Conservation (phyloP, 495 filamentous ascomycete species). For the Aspergillus panamensis region DNA sequence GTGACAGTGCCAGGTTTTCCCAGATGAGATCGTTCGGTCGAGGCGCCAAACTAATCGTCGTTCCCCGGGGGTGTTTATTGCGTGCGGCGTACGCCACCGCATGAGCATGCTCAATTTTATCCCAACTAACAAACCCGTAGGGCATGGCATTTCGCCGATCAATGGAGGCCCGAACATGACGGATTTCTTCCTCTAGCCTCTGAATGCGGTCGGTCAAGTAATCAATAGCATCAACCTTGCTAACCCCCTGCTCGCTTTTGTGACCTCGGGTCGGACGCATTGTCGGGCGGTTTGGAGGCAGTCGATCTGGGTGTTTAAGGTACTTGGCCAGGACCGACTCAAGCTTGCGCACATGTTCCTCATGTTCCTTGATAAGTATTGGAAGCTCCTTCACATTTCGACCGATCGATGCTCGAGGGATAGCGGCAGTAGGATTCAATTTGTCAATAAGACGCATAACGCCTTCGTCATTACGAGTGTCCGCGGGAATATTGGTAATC, state of each 20-base stretch:
- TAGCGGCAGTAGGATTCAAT: constrained; percentile 67
- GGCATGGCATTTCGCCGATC: constrained; percentile 84
- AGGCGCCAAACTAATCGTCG: constrained; percentile 74
- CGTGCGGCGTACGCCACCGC: constrained; percentile 76
- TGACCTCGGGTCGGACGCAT: constrained; percentile 73
- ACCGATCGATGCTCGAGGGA: constrained; percentile 77
- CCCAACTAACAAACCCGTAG: constrained; percentile 93
- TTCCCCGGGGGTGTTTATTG: constrained; percentile 77
- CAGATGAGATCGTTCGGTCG: constrained; percentile 91
- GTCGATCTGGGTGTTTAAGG: constrained; percentile 75
- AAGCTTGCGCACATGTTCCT: constrained; percentile 71
- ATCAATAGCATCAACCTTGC: constrained; percentile 87
- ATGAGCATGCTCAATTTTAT: constrained; percentile 82
- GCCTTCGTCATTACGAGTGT: constrained; percentile 75
- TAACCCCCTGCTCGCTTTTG: constrained; percentile 38
- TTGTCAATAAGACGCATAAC: constrained; percentile 74
- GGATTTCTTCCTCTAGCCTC: constrained; percentile 77
- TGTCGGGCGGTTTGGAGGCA: constrained; percentile 73
- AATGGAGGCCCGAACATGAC: constrained; percentile 72
- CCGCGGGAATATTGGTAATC: constrained; percentile 80
- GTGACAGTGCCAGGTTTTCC: constrained; percentile 78
- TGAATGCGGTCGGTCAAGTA: constrained; percentile 84
- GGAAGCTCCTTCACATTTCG: constrained; percentile 90
- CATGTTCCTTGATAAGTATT: constrained; percentile 77
- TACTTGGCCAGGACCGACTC: constrained; percentile 86